Evolutionary conservation across 805 yeast species (phyloP).

Genomic region (Yamadazyma scolyti): DNA sequence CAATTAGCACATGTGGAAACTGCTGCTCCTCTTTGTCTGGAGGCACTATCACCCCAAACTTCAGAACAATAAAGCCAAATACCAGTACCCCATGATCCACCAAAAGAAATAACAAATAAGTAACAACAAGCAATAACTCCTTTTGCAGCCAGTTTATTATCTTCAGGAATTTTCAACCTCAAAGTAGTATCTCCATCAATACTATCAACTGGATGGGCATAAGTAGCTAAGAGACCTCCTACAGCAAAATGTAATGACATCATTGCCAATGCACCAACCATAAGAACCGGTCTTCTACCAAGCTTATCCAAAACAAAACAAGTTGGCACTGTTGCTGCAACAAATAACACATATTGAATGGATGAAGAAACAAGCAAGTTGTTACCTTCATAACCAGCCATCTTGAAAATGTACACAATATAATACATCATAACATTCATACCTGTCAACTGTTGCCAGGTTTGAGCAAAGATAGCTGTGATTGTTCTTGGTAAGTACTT

Average conservation of each 20-base stretch:
- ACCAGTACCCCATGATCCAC: constrained; percentile 47
- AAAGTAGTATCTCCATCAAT: constrained; percentile 25
- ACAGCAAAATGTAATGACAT: constrained; percentile 29
- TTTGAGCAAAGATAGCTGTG: constrained; percentile 48
- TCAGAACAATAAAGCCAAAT: constrained; percentile 64
- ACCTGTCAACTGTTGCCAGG: constrained; percentile 61
- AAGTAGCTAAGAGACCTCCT: constrained; percentile 34
- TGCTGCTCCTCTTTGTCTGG: constrained; percentile 62
- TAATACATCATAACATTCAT: constrained; percentile 67
- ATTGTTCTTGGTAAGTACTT: constrained; percentile 45
- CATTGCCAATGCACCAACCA: constrained; percentile 43
- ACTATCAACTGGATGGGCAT: constrained; percentile 25
- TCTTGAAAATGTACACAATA: constrained; percentile 57
- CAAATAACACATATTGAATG: constrained; percentile 51
- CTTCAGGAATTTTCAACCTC: constrained; percentile 27
- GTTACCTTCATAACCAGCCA: constrained; percentile 57
- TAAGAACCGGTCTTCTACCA: constrained; percentile 61
- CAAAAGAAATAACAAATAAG: constrained; percentile 51
- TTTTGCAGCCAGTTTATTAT: constrained; percentile 32
- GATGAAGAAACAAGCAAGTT: constrained; percentile 50
- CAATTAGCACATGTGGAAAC: constrained; percentile 65
- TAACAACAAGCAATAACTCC: constrained; percentile 46
- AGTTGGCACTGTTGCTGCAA: constrained; percentile 56
- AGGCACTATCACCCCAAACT: constrained; percentile 47
- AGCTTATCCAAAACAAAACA: constrained; percentile 51